Base-by-base conservation (phyloP, 768 basidiomycete species). In the Tricholoma furcatifolium region DNA sequence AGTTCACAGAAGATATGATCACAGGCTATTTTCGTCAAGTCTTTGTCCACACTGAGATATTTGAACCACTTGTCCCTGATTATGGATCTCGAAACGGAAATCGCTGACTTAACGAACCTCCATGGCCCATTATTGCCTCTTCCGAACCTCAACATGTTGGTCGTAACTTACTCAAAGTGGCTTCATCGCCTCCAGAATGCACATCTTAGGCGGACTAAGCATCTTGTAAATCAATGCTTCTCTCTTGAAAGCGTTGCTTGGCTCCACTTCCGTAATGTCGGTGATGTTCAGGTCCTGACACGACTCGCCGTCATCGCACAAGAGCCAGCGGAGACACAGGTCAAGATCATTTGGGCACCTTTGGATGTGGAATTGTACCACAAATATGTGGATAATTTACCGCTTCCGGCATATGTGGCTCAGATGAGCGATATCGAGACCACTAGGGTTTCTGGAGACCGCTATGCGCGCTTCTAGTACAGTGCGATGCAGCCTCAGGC, bases 1-100 rank as follows among this genome's bases (percentile, higher is more conserved):
- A n/a, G n/a, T n/a, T n/a, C 2, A 27, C 30, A 18, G 18, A 1
- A 9, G 9, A 14, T n/a, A 3, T n/a, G 23, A n/a, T 9, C 1
- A 27, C 34, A 47, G 45, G 46, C 34, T 24, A 8, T 35, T 3
- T 43, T 34, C 39, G 17, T 54, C 30, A 38, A 38, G 18, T 47
- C 39, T 2, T 47, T 47, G 21, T 40, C 39, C 14, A 40, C 11
- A 35, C 24, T 53, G 8, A 40, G 15, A 32, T 21, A 17, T 7
- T n/a, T 43, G 10, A 43, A 53, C 21, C 23, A 15, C 10, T 18
- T 53, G 41, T 47, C 44, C 41, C 39, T 53, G 6, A 47, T 53
- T 20, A 36, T 53, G 8, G 51, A 53, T 14, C 9, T 23, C 1
- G 24, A 47, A 11, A 7, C 9, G 12, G 42, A 51, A 30, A 18